phyloP scores from a whole-genome alignment of 2,329 filamentous ascomycete genomes.

The Didymella pinodella region DNA sequence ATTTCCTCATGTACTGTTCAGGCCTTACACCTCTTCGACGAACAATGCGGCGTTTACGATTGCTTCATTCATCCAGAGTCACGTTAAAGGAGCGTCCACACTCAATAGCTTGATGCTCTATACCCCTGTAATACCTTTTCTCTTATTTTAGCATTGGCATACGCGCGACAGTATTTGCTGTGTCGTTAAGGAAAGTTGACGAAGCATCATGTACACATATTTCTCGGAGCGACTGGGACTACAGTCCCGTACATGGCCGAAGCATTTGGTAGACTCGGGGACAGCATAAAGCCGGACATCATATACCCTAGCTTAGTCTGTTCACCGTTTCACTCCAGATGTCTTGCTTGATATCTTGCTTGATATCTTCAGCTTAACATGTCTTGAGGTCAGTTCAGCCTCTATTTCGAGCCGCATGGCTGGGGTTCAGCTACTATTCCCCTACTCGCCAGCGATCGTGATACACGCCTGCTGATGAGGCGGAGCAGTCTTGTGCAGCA shows the following conservation, averaged over 20 bases:
- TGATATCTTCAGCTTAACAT: slow-evolving; percentile 8
- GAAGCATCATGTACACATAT: slow-evolving; percentile 22
- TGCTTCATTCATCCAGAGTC: slow-evolving; percentile 47
- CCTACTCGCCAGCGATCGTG: not conserved
- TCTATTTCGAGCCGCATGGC: slow-evolving; percentile 13
- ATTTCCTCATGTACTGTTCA: slow-evolving; percentile 34
- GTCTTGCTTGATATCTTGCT: not conserved
- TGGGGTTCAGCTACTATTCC: slow-evolving; percentile 6
- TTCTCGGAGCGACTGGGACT: slow-evolving; percentile 6
- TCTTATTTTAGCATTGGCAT: slow-evolving; percentile 4
- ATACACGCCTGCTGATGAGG: slow-evolving; percentile 5
- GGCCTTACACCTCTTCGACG: slow-evolving; percentile 47
- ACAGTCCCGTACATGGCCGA: slow-evolving; percentile 5
- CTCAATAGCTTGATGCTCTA: slow-evolving; percentile 40
- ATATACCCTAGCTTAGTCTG: slow-evolving; percentile 6
- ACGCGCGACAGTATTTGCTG: not conserved
- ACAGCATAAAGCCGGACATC: slow-evolving; percentile 3
- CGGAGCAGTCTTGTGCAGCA: slow-evolving; percentile 2
- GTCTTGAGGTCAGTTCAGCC: slow-evolving; percentile 5
- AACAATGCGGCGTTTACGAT: slow-evolving; percentile 46
- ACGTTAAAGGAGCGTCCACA: slow-evolving; percentile 37
- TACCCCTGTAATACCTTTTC: slow-evolving; percentile 32
- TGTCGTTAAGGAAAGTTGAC: slow-evolving; percentile 3
- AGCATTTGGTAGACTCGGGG: slow-evolving; percentile 4
- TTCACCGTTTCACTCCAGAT: slow-evolving; percentile 4